Conservation (phyloP, 306 rosid species). For the Vigna hirtella region DNA sequence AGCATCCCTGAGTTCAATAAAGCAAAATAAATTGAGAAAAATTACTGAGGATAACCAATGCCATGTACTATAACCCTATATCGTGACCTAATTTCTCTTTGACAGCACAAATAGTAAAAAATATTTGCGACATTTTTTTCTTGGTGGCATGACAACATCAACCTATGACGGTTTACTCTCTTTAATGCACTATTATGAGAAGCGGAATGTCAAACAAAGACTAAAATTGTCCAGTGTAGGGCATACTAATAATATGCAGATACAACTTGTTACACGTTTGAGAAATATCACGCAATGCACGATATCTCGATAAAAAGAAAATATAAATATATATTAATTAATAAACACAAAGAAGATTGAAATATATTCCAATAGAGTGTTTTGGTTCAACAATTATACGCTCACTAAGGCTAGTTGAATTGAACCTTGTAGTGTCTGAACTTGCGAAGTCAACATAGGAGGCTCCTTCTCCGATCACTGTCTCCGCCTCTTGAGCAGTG, state of each 20-base stretch:
- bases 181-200: not conserved
- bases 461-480: slow-evolving; percentile 27
- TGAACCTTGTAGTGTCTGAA: slow-evolving; percentile 54
- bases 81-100: not conserved
- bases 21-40: slow-evolving; percentile 27
- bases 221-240: not conserved
- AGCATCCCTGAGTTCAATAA: slow-evolving; percentile 53
- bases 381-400: not conserved
- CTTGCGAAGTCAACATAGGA: slow-evolving; percentile 32
- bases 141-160: not conserved
- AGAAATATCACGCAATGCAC: not conserved
- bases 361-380: not conserved
- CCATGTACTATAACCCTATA: not conserved
- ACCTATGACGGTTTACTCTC: not conserved
- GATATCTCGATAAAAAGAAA: not conserved
- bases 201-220: not conserved
- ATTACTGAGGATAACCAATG: not conserved
- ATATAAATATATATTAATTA: not conserved
- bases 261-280: not conserved
- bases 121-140: not conserved
- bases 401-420: not conserved
- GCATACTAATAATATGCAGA: not conserved
- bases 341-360: not conserved
- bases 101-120: slow-evolving; percentile 3
- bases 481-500: slow-evolving; percentile 44